Percentiles rank a stretch among this genome's conserved stretches.
These are phyloP conservation scores for Rhizopogon rudus DNA, from an alignment of 768 basidiomycete genomes.

Conservation along the genomic window DNA sequence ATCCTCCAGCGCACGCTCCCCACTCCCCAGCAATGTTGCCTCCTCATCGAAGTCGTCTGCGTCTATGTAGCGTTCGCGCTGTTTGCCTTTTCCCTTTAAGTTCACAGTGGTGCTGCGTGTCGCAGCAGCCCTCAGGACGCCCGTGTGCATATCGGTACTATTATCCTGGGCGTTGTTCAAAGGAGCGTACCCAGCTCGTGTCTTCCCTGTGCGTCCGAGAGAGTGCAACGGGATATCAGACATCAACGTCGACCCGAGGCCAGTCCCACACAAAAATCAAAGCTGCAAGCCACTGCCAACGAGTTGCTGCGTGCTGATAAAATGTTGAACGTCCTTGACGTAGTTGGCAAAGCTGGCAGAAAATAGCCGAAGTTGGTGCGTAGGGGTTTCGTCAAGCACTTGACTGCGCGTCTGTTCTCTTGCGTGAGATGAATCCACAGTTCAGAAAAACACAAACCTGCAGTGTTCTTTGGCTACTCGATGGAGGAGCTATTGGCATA, in stretches of 20 bases:
- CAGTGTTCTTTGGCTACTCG: too few species aligned
- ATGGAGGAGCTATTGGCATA: too few species aligned
- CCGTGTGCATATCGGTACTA: slow-evolving; percentile 23
- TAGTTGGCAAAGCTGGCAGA: not conserved
- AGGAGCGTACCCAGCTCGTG: slow-evolving; percentile 43
- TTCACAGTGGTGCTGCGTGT: slow-evolving; percentile 18
- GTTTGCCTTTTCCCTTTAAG: slow-evolving; percentile 30
- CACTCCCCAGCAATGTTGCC: slow-evolving; percentile 41
- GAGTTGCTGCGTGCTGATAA: not conserved
- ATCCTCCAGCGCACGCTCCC: slow-evolving; percentile 32
- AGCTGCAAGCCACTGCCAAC: not conserved
- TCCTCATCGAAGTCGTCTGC: slow-evolving; percentile 63
- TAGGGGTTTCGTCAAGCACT: too few species aligned
- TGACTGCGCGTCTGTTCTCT: not conserved
- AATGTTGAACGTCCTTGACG: not conserved
- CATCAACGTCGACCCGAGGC: slow-evolving; percentile 33
- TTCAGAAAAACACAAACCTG: not conserved
- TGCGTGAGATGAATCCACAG: not conserved
- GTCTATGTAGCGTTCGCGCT: slow-evolving; percentile 49
- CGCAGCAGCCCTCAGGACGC: slow-evolving; percentile 29
- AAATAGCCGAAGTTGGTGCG: not conserved
- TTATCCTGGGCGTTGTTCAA: slow-evolving; percentile 26
- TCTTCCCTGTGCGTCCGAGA: slow-evolving; percentile 45
- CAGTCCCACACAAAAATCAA: not conserved
- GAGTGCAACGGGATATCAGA: slow-evolving; percentile 70